Evolutionary conservation across 164 flowering plant species (phyloP), one percentile per base, ranked within the genome.

Genomic region (Pachysandra terminalis): DNA sequence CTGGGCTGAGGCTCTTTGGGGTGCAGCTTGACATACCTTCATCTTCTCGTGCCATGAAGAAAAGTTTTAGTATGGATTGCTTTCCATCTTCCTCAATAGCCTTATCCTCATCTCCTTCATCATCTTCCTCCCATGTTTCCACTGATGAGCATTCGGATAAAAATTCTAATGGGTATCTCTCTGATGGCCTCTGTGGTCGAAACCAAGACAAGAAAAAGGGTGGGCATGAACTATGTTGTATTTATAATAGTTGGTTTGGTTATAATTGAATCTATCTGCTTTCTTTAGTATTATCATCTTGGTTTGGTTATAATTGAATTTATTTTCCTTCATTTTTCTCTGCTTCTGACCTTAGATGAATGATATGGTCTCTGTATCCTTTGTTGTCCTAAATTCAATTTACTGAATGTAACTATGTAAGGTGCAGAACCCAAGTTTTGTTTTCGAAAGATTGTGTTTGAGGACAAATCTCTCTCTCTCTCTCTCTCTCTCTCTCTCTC

Each of bases 131-230:
- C 17, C 73, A 69, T n/a, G 49, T 75, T 61, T 69, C 78, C 59
- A 12, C 74, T 5, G 79, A 77, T 71, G 81, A 79, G 1, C 72
- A 48, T 63, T 67, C 71, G 24, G 82, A 76, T 53, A 82, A 81
- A 73, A 19, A 73, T 17, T 65, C 84, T 55, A 37, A 71, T 52
- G 91, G 87, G 7, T 89, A 85, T 75, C 83, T 85, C 41, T 87
- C 93, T 2, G 89, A 87, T 61, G 89, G 86, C 32, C 84, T 81
- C 67, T 52, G 78, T 4, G 75, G 45, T 52, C 73, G 63, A 61
- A 37, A 54, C 64, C 91, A 80, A 60, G 96, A 86, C 56, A 84
- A 85, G 61, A 88, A 85, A 63, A 91, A 85, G 59, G 96, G 97
- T 91, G 10, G 66, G 71, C 10, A 26, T 13, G 54, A 17, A 12